phyloP scores from a whole-genome alignment of 805 yeast genomes.

The Sugiyamaella qingdaonensis region DNA sequence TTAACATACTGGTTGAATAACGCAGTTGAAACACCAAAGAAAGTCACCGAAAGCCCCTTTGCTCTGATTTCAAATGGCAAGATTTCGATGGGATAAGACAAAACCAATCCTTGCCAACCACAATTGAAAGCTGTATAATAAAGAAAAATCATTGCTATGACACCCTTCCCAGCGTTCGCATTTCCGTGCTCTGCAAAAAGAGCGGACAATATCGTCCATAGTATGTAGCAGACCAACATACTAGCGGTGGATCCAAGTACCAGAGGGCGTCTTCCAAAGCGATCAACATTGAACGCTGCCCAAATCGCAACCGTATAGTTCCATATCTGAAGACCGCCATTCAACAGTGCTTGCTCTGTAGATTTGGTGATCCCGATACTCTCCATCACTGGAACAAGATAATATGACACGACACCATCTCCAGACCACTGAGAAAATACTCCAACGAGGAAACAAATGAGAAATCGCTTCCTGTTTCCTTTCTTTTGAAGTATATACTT shows the following conservation, averaged over 20 bases:
- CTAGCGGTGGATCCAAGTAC: constrained; percentile 12
- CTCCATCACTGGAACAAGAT: constrained; percentile 46
- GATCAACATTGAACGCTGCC: constrained; percentile 10
- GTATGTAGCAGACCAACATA: constrained; percentile 18
- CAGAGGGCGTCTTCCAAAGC: constrained; percentile 14
- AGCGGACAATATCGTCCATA: constrained; percentile 48
- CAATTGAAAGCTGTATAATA: constrained; percentile 15
- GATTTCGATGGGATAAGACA: constrained; percentile 24
- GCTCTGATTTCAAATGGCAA: constrained; percentile 35
- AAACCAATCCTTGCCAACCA: constrained; percentile 28
- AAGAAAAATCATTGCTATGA: constrained; percentile 48
- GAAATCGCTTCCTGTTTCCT: constrained; percentile 14
- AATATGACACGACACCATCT: constrained; percentile 33
- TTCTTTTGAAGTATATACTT: constrained; percentile 13
- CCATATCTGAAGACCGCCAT: constrained; percentile 18
- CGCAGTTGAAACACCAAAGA: constrained; percentile 12
- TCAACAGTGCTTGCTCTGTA: constrained; percentile 17
- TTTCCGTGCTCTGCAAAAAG: constrained; percentile 39
- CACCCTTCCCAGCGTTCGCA: constrained; percentile 42
- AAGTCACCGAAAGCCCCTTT: constrained; percentile 32
- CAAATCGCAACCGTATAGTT: constrained; percentile 2
- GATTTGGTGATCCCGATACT: constrained; percentile 48
- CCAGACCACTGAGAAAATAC: constrained; percentile 18
- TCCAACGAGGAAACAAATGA: constrained; percentile 11
- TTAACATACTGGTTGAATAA: constrained; percentile 35